These are phyloP conservation scores for Murraya koenigii DNA, from an alignment of 345 rosid genomes.

Conservation along the genomic window DNA sequence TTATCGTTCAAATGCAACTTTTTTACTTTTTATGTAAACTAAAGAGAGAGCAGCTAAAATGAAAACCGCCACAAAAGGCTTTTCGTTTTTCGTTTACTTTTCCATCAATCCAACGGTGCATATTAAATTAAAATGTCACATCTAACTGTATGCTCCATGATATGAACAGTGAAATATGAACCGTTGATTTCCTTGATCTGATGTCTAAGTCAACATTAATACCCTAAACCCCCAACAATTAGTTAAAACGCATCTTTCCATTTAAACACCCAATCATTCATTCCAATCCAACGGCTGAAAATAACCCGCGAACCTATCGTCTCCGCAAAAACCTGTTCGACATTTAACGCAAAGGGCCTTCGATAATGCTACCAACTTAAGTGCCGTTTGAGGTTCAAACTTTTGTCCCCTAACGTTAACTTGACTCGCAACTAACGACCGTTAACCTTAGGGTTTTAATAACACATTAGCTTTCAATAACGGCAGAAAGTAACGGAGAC, in stretches of 20 bases:
- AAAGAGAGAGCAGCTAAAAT: background rate
- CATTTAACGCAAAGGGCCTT: conserved; percentile 10
- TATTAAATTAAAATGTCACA: background rate
- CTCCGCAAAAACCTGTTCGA: conserved; percentile 10
- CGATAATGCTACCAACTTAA: conserved; percentile 1
- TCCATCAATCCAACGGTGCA: conserved; percentile 1
- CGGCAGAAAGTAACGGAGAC: conserved; percentile 60
- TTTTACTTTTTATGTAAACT: no score
- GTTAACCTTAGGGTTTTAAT: conserved; percentile 33
- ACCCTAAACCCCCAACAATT: background rate
- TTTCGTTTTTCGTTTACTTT: background rate
- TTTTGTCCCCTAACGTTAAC: conserved; percentile 31
- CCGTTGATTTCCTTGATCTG: conserved; percentile 9
- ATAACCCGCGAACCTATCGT: conserved; percentile 24
- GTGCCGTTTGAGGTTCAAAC: conserved; percentile 81
- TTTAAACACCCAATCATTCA: conserved; percentile 11
- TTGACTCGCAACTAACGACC: conserved; percentile 27
- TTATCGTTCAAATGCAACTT: background rate
- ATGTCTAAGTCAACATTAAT: conserved; percentile 1
- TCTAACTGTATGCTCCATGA: background rate
- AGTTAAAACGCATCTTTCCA: conserved; percentile 23
- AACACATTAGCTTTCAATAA: conserved; percentile 8
- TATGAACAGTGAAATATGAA: background rate
- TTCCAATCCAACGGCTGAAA: conserved; percentile 33
- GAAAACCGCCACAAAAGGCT: background rate